phyloP scores from a whole-genome alignment of 345 rosid genomes.

The Laguncularia racemosa region DNA sequence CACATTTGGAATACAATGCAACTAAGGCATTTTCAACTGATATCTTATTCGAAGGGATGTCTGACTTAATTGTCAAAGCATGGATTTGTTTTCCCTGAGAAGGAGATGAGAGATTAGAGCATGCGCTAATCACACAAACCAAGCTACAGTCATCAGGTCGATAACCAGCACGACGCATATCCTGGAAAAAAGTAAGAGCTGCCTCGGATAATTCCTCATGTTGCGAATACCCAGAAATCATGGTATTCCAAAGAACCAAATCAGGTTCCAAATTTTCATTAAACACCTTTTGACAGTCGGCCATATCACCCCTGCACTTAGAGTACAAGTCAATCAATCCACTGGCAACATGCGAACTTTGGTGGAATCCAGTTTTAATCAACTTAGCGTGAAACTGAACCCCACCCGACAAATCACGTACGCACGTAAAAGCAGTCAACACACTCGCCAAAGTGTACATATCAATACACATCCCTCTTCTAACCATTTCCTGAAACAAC shows the following conservation, averaged over 20 bases:
- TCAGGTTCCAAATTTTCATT: slow-evolving; percentile 54
- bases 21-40: slow-evolving; percentile 66
- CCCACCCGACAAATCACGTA: slow-evolving; percentile 55
- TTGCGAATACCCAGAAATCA: slow-evolving; percentile 77
- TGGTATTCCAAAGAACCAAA: slow-evolving; percentile 85
- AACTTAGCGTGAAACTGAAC: slow-evolving; percentile 65
- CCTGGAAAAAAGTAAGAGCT: slow-evolving; percentile 57
- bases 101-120: slow-evolving; percentile 68
- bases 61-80: slow-evolving; percentile 58
- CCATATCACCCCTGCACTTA: slow-evolving; percentile 58
- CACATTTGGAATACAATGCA: slow-evolving; percentile 68
- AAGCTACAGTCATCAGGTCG: slow-evolving; percentile 85
- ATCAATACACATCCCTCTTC: slow-evolving; percentile 47
- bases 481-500: slow-evolving; percentile 60
- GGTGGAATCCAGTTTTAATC: slow-evolving; percentile 63
- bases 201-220: slow-evolving; percentile 55
- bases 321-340: slow-evolving; percentile 87
- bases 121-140: slow-evolving; percentile 68
- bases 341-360: slow-evolving; percentile 73
- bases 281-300: slow-evolving; percentile 55
- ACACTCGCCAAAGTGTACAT: slow-evolving; percentile 79
- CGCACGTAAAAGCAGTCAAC: slow-evolving; percentile 61
- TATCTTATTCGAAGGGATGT: slow-evolving; percentile 53
- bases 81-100: slow-evolving; percentile 81
- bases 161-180: slow-evolving; percentile 55